Base-by-base conservation (phyloP, 163 green algal genomes). In the Scenedesmus sp. region DNA sequence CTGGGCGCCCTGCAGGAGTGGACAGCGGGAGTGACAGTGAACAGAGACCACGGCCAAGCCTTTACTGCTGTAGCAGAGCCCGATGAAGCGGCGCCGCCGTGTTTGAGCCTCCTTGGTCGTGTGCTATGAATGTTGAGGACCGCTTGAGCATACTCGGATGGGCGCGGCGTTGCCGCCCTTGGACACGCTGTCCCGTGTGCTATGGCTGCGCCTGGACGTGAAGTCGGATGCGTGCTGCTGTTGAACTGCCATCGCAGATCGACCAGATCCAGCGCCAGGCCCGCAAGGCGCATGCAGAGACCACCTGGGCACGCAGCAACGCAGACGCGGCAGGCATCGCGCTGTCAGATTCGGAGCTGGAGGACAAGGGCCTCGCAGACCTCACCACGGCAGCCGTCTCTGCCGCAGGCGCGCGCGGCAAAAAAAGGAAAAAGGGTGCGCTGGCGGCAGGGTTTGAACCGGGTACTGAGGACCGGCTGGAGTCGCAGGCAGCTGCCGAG, bases 261-360 rank as follows among this genome's bases (percentile, higher is more conserved):
- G 97, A 99, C 88, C 93, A 96, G 56, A 89, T 97, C 42, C 93
- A 96, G 90, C 94, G 97, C 26, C 56, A 86, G 46, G 82, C 94
- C 51, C 93, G 92, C 80, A 98, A 98, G 92, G n/a, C 90, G 44
- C 81, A 81, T 12, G 96, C 96, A 13, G 95, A 98, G 26, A 37
- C 82, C 30, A 72, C 85, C 0, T 99, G 97, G 97, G 76, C 86
- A 40, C 86, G 84, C 37, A 84, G 56, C 35, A 94, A 95, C 44
- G 86, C 93, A 18, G 91, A 93, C 61, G 91, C 86, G 53, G 61
- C 72, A 4, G 87, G 88, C 20, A 61, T 91, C 53, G 93, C 89
- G 2, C 70, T 95, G 61, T 81, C 68, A 65, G 89, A 92, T 59
- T 13, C 18, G 20, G 81, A 89, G 0, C 6, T 53, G 12, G 88